Percentiles rank a stretch among this genome's conserved stretches.
These are phyloP conservation scores for Candida coquimbonensis DNA, from an alignment of 805 yeast genomes.

Conservation along the genomic window DNA sequence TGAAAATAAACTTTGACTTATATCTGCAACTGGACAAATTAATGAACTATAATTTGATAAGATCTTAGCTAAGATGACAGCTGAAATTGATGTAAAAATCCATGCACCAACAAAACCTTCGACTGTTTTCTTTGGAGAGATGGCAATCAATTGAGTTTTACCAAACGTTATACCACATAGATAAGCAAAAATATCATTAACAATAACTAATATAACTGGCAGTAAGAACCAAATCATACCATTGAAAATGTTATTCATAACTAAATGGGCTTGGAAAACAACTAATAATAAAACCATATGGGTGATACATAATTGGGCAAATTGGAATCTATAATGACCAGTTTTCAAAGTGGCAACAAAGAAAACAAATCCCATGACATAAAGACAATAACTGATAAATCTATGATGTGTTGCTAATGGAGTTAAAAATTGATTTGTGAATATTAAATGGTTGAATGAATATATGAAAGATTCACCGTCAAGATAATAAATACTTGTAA, in stretches of 20 bases:
- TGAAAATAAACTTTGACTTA: conserved; percentile 54
- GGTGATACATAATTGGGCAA: conserved; percentile 87
- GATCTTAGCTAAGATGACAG: conserved; percentile 56
- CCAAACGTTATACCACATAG: conserved; percentile 97
- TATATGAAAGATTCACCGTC: conserved; percentile 79
- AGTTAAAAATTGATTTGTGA: conserved; percentile 44
- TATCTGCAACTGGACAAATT: conserved; percentile 79
- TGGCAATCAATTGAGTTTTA: conserved; percentile 80
- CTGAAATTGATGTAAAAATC: conserved; percentile 81
- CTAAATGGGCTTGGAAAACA: conserved; percentile 89
- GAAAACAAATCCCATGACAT: conserved; percentile 80
- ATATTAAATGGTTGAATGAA: conserved; percentile 50
- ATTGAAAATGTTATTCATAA: conserved; percentile 79
- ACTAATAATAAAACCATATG: conserved; percentile 89
- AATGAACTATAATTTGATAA: conserved; percentile 63
- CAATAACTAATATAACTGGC: conserved; percentile 87
- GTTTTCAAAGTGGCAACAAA: conserved; percentile 86
- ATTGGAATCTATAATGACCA: conserved; percentile 86
- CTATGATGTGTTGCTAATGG: conserved; percentile 72
- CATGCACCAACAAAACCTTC: conserved; percentile 98
- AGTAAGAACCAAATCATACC: conserved; percentile 93
- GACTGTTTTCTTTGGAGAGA: conserved; percentile 94
- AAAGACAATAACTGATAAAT: conserved; percentile 76
- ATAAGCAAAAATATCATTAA: conserved; percentile 94
- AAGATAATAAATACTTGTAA: conserved; percentile 80